Percentiles rank a stretch among this genome's conserved stretches.
phyloP scores from a whole-genome alignment of 2,329 filamentous ascomycete species.

The Colletotrichum cereale region DNA sequence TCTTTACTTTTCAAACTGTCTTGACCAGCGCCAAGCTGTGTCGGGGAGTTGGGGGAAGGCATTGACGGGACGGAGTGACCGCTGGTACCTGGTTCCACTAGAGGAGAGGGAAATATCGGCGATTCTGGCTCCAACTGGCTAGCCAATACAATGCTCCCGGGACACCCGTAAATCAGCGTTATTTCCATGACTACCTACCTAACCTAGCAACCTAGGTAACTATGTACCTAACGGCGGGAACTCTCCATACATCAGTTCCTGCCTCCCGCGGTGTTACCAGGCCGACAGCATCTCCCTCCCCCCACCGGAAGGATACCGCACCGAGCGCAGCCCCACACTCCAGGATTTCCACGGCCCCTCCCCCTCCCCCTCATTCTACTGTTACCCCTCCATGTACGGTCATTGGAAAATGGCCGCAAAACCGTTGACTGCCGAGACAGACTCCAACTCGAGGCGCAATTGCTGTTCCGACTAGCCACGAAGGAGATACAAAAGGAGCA shows the following conservation, averaged over 20 bases:
- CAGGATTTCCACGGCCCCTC: constrained; percentile 27
- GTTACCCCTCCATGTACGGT: constrained; percentile 23
- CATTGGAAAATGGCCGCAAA: constrained; percentile 10
- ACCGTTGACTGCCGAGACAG: background rate
- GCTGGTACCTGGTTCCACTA: background rate
- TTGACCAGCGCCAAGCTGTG: background rate
- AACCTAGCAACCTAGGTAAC: no score
- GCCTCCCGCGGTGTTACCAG: background rate
- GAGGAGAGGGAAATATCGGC: constrained; percentile 24
- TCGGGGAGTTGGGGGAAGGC: background rate
- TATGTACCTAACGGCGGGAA: constrained; percentile 6
- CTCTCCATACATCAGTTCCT: background rate
- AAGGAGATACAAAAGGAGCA: background rate
- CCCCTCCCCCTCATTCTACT: constrained; percentile 26
- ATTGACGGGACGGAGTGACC: background rate
- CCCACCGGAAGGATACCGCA: background rate
- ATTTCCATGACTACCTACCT: constrained; percentile 29
- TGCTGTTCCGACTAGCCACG: background rate
- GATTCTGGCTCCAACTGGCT: constrained; percentile 26
- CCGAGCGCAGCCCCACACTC: constrained; percentile 15
- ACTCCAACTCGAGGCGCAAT: background rate
- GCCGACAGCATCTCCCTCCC: background rate
- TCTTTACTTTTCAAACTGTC: background rate
- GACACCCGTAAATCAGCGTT: constrained; percentile 28
- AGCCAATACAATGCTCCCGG: background rate